Percentiles rank a stretch among this genome's conserved stretches.
Evolutionary conservation across 2,329 filamentous ascomycete species (phyloP).

Genomic region (Claviceps sp.): DNA sequence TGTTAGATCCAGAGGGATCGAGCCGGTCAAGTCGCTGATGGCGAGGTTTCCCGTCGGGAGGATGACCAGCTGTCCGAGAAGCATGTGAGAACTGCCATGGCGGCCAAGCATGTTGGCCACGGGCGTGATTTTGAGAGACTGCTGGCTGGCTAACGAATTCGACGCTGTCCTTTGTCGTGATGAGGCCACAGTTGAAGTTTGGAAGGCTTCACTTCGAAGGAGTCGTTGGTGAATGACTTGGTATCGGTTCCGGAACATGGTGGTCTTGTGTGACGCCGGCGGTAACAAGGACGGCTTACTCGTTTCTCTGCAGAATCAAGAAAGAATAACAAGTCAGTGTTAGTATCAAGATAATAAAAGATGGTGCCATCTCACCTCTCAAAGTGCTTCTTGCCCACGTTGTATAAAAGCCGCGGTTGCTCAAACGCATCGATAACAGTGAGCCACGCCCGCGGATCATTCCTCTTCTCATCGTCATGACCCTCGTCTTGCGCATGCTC

Average conservation of each 20-base stretch:
- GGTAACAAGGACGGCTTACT: conserved; percentile 61
- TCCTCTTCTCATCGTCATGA: conserved; percentile 33
- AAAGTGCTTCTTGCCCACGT: conserved; percentile 77
- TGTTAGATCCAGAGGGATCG: conserved; percentile 69
- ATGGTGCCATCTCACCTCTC: conserved; percentile 42
- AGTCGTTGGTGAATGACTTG: conserved; percentile 86
- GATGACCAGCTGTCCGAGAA: conserved; percentile 70
- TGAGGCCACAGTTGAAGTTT: conserved; percentile 61
- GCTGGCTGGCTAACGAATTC: conserved; percentile 48
- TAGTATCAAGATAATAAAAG: background rate
- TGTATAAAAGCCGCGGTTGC: conserved; percentile 68
- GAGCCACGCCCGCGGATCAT: conserved; percentile 69
- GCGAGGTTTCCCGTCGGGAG: conserved; percentile 72
- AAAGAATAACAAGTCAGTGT: background rate
- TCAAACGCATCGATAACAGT: conserved; percentile 74
- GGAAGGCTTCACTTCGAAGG: conserved; percentile 85
- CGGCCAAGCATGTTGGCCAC: conserved; percentile 66
- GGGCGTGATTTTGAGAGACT: conserved; percentile 77
- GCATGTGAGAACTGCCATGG: conserved; percentile 70
- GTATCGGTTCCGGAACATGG: conserved; percentile 78
- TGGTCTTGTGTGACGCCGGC: conserved; percentile 65
- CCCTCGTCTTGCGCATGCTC: conserved; percentile 35
- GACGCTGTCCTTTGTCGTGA: conserved; percentile 40
- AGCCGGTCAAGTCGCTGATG: conserved; percentile 77
- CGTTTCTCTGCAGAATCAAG: conserved; percentile 31